Evolutionary conservation across 345 rosid species (phyloP), one percentile per base, ranked within the genome.

Genomic region (Arabidopsis arenosa): DNA sequence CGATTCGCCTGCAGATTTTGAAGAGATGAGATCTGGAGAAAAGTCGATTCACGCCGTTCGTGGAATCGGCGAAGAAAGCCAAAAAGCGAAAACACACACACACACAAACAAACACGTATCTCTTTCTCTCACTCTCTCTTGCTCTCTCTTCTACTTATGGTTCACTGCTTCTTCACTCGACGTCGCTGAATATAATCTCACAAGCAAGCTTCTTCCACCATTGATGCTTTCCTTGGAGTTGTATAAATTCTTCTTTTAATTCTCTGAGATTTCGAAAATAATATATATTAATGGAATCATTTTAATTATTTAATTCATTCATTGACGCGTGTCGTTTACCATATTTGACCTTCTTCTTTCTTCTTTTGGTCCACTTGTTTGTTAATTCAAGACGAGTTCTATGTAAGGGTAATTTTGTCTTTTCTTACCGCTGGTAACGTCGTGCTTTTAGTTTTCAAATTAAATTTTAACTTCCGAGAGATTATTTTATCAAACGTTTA

Each of bases 241-340:
- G 53, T 48, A 48, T 48, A 52, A 52, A 11, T 30, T 65, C 13
- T 23, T 53, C 1, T 30, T 5, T 36, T 32, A 23, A 41, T 52
- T 43, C 63, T 63, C 39, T 33, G 6, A 12, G 43, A 57, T 58
- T 66, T 75, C 61, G 73, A 68, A 68, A 30, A 26, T 26, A 2
- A 35, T 9, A 23, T 64, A 12, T 33, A 12, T 12, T 32, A 21
- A 33, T 6, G 18, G 13, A 37, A n/a, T n/a, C 13, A 2, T 13
- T 30, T 30, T 9, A 59, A 23, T 10, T 33, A 18, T 12, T 36
- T 3, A 4, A 21, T 61, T 49, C 5, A 17, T 59, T 75, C 30
- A 41, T 75, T 28, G 73, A 75, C 73, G 73, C 21, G 35, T 67
- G 74, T 68, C 75, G 65, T 53, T 69, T 76, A 76, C 80, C 75